These are phyloP conservation scores for Tylopilus felleus DNA, from an alignment of 768 basidiomycete species.

Conservation along the genomic window DNA sequence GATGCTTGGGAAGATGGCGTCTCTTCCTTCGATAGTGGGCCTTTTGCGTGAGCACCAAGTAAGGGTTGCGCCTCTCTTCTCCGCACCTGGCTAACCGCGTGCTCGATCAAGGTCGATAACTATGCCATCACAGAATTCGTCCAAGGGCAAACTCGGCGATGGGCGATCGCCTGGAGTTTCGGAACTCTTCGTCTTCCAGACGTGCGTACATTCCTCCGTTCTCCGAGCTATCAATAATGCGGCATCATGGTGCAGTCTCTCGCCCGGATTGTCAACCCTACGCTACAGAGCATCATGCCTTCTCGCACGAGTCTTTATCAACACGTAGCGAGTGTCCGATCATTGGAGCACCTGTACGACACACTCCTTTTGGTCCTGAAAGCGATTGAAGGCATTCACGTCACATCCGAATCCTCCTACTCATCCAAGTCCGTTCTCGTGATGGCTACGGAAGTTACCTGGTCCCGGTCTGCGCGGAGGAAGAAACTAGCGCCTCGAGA, in stretches of 20 bases:
- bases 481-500: slow-evolving; percentile 30
- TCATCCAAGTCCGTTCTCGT: slow-evolving; percentile 23
- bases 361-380: slow-evolving; percentile 33
- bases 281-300: slow-evolving; percentile 54
- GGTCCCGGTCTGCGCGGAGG: slow-evolving; percentile 67
- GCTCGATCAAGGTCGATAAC: slow-evolving; percentile 63
- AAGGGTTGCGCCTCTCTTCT: slow-evolving; percentile 7
- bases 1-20: slow-evolving; percentile 85
- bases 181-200: slow-evolving; percentile 65
- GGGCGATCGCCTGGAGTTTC: slow-evolving; percentile 90
- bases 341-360: slow-evolving; percentile 9
- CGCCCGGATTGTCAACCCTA: slow-evolving; percentile 37
- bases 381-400: slow-evolving; percentile 30
- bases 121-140: slow-evolving; percentile 82
- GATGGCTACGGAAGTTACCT: slow-evolving; percentile 43
- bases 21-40: slow-evolving; percentile 59
- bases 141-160: slow-evolving; percentile 88
- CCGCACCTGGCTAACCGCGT: not conserved
- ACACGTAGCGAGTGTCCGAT: slow-evolving; percentile 21
- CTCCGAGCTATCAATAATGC: slow-evolving; percentile 24
- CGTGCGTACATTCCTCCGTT: slow-evolving; percentile 43
- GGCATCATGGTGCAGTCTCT: slow-evolving; percentile 34
- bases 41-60: slow-evolving; percentile 48
- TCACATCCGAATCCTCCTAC: not conserved
- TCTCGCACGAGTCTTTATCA: slow-evolving; percentile 54